phyloP scores from a whole-genome alignment of 768 basidiomycete species.

The Mycena maculata region DNA sequence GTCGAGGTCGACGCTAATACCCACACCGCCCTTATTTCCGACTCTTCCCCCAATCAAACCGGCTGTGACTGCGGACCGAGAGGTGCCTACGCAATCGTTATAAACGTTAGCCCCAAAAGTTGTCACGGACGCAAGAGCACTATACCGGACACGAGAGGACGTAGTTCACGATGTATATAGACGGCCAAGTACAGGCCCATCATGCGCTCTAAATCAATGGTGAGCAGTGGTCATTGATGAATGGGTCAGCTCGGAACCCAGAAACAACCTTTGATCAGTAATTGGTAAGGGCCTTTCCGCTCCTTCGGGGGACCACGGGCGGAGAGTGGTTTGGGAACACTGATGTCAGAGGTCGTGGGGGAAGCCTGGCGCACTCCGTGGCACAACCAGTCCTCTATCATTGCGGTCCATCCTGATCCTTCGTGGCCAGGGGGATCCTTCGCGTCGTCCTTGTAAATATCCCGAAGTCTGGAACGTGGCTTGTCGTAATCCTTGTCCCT shows the following conservation, averaged over 20 bases:
- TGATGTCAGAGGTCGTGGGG: conserved; percentile 57
- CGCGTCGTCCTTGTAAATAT: conserved; percentile 49
- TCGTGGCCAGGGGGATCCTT: conserved; percentile 48
- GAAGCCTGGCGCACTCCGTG: conserved; percentile 51
- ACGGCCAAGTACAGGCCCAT: conserved; percentile 89
- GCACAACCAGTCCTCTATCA: conserved; percentile 81
- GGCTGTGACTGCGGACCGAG: conserved; percentile 86
- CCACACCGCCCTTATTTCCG: conserved; percentile 94
- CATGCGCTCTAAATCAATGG: conserved; percentile 65
- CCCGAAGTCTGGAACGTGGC: conserved; percentile 41
- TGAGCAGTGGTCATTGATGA: background rate
- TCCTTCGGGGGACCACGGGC: conserved; percentile 57
- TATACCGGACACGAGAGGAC: conserved; percentile 70
- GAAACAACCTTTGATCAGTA: conserved; percentile 80
- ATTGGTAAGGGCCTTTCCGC: conserved; percentile 80
- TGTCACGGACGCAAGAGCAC: background rate
- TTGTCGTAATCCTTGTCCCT: conserved; percentile 49
- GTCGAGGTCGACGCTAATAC: conserved; percentile 86
- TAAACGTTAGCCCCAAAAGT: conserved; percentile 23
- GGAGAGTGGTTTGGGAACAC: conserved; percentile 55
- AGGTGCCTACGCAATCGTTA: conserved; percentile 60
- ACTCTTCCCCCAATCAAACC: conserved; percentile 91
- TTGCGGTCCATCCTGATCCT: conserved; percentile 74
- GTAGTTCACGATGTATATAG: conserved; percentile 80
- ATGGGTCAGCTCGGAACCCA: too few species aligned